Evolutionary conservation across 441 rosid genomes (phyloP), one percentile per base, ranked within the genome.

Genomic region (Euphorbia celastroides): DNA sequence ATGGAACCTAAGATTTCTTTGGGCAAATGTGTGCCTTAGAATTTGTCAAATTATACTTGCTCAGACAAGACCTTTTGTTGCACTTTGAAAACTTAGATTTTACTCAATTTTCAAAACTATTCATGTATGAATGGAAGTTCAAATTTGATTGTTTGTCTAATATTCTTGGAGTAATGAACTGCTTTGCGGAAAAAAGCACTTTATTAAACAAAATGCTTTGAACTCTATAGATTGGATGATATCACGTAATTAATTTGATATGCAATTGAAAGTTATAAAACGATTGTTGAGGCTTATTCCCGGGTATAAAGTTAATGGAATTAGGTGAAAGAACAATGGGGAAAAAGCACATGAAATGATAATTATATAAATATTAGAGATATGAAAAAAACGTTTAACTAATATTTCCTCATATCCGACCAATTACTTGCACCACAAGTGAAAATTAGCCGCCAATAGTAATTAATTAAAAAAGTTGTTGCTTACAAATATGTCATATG

Each of bases 361-460:
- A 38, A 38, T 38, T n/a, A 3, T 38, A 38, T 38, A 11, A 38
- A 38, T 3, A 19, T 8, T 3, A 20, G 26, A 20, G 67, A 9
- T 23, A 32, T 72, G 78, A 66, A 66, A 73, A 50, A 36, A 16
- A 66, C 65, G 28, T 62, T 59, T 34, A 70, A 68, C 66, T 12
- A 76, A 60, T 41, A 5, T 17, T 27, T 63, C 5, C 64, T 16
- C 72, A 55, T 46, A 13, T 13, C 55, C 59, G 41, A 57, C 57
- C 17, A 28, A 41, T 61, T 65, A 7, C 72, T 73, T 76, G 70
- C 56, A 58, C 26, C 26, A 22, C 72, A 71, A 71, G 72, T 31
- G 30, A 64, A 17, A n/a, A 20, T 62, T 34, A 14, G 67, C 75
- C 68, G 68, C 65, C 70, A 36, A 31, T 56, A 25, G 38, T 60